Evolutionary conservation across 805 yeast genomes (phyloP).

Genomic region (Kuraishia ogatae): DNA sequence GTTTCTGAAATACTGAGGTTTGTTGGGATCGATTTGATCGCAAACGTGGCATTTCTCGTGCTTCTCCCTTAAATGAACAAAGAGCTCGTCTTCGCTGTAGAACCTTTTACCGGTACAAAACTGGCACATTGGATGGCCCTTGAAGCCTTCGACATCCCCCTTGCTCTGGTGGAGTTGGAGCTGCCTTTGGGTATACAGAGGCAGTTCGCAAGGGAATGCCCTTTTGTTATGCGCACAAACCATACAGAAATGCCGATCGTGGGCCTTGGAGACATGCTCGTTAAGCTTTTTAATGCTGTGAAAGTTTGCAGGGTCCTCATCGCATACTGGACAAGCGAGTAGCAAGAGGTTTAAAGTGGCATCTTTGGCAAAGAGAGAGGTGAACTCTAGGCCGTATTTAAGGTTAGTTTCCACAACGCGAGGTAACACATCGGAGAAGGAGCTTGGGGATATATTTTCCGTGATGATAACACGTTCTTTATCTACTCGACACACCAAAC

Average conservation of each 20-base stretch:
- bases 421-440: slow-evolving; percentile 27
- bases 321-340: slow-evolving; percentile 42
- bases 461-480: slow-evolving; percentile 51
- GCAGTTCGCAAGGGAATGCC: slow-evolving; percentile 67
- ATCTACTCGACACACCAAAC: slow-evolving; percentile 81
- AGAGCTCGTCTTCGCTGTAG: slow-evolving; percentile 83
- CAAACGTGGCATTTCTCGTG: slow-evolving; percentile 92
- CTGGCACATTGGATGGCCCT: slow-evolving; percentile 84
- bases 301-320: slow-evolving; percentile 24
- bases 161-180: slow-evolving; percentile 59
- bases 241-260: slow-evolving; percentile 58
- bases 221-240: slow-evolving; percentile 73
- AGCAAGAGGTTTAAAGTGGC: slow-evolving; percentile 44
- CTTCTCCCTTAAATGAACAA: slow-evolving; percentile 66
- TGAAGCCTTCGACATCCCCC: slow-evolving; percentile 75
- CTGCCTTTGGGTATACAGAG: slow-evolving; percentile 49
- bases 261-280: slow-evolving; percentile 58
- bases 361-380: slow-evolving; percentile 36
- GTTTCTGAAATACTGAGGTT: slow-evolving; percentile 70
- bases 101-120: slow-evolving; percentile 70
- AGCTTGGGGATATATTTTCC: slow-evolving; percentile 24
- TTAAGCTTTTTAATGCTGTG: slow-evolving; percentile 46
- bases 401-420: slow-evolving; percentile 28
- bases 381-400: slow-evolving; percentile 51
- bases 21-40: slow-evolving; percentile 51